Evolutionary conservation across 2,329 filamentous ascomycete species (phyloP).

Genomic region (Neonectria magnoliae): DNA sequence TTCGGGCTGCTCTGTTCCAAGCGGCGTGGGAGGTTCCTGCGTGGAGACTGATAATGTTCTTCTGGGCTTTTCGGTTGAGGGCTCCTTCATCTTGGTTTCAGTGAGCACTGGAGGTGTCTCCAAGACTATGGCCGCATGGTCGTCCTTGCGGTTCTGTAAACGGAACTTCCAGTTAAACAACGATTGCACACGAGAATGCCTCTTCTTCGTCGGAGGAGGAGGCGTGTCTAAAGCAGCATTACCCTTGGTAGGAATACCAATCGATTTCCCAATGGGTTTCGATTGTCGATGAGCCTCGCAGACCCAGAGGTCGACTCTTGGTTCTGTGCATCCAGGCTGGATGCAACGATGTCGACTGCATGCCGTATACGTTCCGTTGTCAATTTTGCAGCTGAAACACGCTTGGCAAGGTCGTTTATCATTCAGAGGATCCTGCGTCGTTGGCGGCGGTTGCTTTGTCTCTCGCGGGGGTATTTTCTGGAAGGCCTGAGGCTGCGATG

Average conservation of each 20-base stretch:
- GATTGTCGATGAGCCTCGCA: conserved; percentile 4
- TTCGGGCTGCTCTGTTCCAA: neutral
- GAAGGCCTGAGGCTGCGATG: neutral
- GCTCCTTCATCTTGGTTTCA: neutral
- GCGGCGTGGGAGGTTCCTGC: neutral
- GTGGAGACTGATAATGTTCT: neutral
- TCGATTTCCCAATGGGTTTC: neutral
- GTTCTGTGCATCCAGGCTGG: neutral
- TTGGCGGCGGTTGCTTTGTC: neutral
- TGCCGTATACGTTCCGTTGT: neutral
- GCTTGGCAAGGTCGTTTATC: neutral
- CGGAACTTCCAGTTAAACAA: conserved; percentile 12
- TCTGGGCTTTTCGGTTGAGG: neutral
- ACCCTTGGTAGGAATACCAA: neutral
- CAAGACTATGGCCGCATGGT: neutral
- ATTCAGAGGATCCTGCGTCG: neutral
- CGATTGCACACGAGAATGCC: conserved; percentile 18
- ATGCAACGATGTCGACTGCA: conserved; percentile 16
- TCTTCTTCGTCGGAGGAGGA: neutral
- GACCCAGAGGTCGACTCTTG: neutral
- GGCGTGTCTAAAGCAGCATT: neutral
- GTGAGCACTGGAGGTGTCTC: neutral
- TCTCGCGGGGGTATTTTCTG: neutral
- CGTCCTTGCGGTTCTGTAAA: neutral
- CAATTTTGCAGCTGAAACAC: neutral